Evolutionary conservation across 371 early-diverging fungal species (phyloP).

Genomic region (Mitosporidium daphniae): DNA sequence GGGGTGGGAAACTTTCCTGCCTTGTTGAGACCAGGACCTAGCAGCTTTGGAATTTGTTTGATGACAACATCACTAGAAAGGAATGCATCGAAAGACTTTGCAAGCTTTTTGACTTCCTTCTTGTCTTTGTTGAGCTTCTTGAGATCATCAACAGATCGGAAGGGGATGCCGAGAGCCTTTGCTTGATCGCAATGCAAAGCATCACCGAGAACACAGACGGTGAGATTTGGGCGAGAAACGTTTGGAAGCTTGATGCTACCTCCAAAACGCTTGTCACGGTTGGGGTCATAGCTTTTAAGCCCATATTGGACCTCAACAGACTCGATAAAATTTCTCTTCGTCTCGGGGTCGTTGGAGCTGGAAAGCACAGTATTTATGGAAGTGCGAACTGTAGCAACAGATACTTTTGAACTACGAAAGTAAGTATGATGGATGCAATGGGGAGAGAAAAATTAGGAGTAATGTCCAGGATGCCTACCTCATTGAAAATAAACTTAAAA

Average conservation of each 20-base stretch:
- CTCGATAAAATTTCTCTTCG: conserved; percentile 52
- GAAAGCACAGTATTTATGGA: conserved; percentile 20
- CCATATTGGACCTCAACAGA: conserved; percentile 89
- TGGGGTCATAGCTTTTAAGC: conserved; percentile 96
- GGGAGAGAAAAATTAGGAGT: too few relatives aligned
- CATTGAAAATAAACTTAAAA: too few relatives aligned
- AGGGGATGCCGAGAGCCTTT: conserved; percentile 55
- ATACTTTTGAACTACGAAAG: conserved; percentile 17
- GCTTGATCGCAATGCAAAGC: conserved; percentile 73
- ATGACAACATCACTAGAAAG: conserved; percentile 78
- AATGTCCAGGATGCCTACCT: too few relatives aligned
- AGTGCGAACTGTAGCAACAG: conserved; percentile 47
- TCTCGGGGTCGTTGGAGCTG: conserved; percentile 30
- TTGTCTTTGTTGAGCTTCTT: conserved; percentile 97
- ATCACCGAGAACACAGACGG: conserved; percentile 78
- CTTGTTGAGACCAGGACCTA: conserved; percentile 81
- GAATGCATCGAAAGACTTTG: conserved; percentile 64
- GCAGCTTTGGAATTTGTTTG: conserved; percentile 87
- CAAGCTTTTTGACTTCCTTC: conserved; percentile 91
- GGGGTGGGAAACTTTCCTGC: conserved; percentile 94
- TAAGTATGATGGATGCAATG: too few relatives aligned
- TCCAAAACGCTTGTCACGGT: conserved; percentile 93
- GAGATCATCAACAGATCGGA: conserved; percentile 74
- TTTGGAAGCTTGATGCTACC: conserved; percentile 72
- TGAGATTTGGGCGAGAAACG: conserved; percentile 57